These are phyloP conservation scores for Aspergillus ostianus DNA, from an alignment of 495 filamentous ascomycete species.

Conservation along the genomic window DNA sequence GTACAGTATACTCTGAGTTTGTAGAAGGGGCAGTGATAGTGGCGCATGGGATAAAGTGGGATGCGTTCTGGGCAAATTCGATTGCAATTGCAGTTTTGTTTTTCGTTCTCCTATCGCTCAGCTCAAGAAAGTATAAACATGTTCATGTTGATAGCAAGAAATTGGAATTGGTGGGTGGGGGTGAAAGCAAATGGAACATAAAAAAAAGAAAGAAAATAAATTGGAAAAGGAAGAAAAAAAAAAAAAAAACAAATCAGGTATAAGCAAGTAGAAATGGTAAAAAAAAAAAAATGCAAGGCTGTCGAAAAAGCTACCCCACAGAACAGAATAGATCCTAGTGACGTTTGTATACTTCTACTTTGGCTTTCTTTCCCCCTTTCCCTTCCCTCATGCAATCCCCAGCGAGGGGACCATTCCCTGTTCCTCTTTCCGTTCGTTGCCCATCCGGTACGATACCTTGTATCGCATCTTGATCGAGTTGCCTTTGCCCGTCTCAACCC, in stretches of 20 bases:
- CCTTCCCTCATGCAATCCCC: conserved; percentile 58
- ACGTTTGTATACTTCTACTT: conserved; percentile 3
- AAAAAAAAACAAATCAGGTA: background rate
- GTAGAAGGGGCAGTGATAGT: too few species aligned
- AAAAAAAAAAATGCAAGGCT: conserved; percentile 9
- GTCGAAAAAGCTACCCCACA: conserved; percentile 1
- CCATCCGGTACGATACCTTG: conserved; percentile 78
- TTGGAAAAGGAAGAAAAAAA: background rate
- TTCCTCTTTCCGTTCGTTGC: conserved; percentile 64
- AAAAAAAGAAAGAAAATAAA: background rate
- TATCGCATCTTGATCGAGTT: conserved; percentile 81
- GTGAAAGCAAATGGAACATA: background rate
- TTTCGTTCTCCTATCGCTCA: background rate
- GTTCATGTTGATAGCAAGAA: background rate
- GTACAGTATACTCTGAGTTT: too few species aligned
- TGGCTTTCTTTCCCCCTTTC: background rate
- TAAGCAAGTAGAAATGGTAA: background rate
- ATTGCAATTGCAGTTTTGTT: background rate
- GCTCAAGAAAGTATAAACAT: background rate
- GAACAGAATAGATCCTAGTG: background rate
- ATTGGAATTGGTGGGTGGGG: too few species aligned
- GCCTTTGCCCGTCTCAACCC: conserved; percentile 68
- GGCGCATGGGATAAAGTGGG: too few species aligned
- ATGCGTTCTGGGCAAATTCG: background rate
- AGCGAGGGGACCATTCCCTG: conserved; percentile 88